These are phyloP conservation scores for Phytophthora colocasiae DNA, from an alignment of 352 stramenopile genomes.

Conservation along the genomic window DNA sequence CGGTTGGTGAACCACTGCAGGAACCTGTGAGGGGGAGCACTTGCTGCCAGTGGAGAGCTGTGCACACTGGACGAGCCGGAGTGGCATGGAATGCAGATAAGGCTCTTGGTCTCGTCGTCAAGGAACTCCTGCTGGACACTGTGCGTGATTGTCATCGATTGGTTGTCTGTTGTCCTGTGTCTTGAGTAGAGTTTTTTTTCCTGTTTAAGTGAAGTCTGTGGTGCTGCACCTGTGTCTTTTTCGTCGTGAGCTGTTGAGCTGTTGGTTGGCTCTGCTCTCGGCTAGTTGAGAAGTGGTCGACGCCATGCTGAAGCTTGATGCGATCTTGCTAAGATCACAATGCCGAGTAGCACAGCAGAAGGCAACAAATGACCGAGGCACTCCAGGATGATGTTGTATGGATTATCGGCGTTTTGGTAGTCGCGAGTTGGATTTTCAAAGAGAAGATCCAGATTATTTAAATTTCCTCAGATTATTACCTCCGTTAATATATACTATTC, in stretches of 20 bases:
- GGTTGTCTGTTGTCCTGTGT: conserved; percentile 6
- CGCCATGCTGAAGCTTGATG: neutral
- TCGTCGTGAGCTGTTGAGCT: conserved; percentile 5
- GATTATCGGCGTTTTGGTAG: conserved; percentile 29
- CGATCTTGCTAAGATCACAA: conserved; percentile 20
- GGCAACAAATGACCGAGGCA: neutral
- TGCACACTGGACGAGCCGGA: conserved; percentile 2
- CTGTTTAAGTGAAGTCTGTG: conserved; percentile 6
- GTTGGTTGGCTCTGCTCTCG: conserved; percentile 10
- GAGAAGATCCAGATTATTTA: conserved; percentile 24
- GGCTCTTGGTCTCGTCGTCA: conserved; percentile 40
- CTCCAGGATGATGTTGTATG: conserved; percentile 3
- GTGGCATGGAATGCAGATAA: conserved; percentile 41
- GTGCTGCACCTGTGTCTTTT: neutral
- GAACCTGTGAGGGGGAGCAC: neutral
- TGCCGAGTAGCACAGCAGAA: conserved; percentile 1
- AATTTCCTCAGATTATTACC: neutral
- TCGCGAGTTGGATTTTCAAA: conserved; percentile 31
- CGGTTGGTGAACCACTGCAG: neutral
- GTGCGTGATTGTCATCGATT: conserved; percentile 48
- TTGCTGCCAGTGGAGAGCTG: conserved; percentile 2
- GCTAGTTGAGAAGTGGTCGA: conserved; percentile 27
- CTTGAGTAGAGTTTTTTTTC: conserved; percentile 3
- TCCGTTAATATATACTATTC: neutral
- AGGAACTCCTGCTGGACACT: conserved; percentile 46